Evolutionary conservation across 1,139 yeast genomes (phyloP), one percentile per base, ranked within the genome.

Genomic region (Pichia sp.): DNA sequence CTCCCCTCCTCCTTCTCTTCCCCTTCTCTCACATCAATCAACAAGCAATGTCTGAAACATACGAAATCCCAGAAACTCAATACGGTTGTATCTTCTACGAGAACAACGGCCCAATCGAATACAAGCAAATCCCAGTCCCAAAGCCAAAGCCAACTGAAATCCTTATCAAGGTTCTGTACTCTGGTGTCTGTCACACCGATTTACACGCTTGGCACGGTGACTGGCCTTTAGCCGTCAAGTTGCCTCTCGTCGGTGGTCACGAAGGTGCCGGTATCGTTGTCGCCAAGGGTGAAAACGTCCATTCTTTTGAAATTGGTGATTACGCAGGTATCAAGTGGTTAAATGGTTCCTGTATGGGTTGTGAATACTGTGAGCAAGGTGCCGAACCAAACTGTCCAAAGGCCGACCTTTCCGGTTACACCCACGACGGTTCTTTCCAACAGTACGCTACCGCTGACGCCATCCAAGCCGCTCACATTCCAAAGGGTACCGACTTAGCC

Each of bases 251-350:
- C 38, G 90, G 90, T 60, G 91, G 91, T 62, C 91, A 84, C 67
- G 91, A 84, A 71, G 91, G 91, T 72, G 89, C 89, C 36, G 91
- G 91, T 69, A 76, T 78, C 37, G 90, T 84, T 56, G 90, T 84
- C 46, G 89, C 76, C 40, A 70, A 77, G 67, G 90, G 90, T 59
- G 73, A 72, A 40, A 76, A 78, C 58, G 90, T 83, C 47, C 70
- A 60, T 44, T 81, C 81, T 57, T 83, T 84, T 72, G 71, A 83
- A 64, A 67, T 83, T 52, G 90, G 90, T 64, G 90, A 83, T 60
- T 72, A 66, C 38, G 90, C 89, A 19, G 90, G 90, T 67, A 73
- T 83, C 61, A 83, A 83, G 67, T 83, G 89, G 89, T 70, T 83
- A 63, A 83, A 83, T 65, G 83, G 86, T 54, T 81, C 88, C 12